A percentile compares a stretch with the other conserved stretches of the same genome.
Evolutionary conservation across 163 green algal genomes (phyloP).

Genomic region (Dunaliella salina): DNA sequence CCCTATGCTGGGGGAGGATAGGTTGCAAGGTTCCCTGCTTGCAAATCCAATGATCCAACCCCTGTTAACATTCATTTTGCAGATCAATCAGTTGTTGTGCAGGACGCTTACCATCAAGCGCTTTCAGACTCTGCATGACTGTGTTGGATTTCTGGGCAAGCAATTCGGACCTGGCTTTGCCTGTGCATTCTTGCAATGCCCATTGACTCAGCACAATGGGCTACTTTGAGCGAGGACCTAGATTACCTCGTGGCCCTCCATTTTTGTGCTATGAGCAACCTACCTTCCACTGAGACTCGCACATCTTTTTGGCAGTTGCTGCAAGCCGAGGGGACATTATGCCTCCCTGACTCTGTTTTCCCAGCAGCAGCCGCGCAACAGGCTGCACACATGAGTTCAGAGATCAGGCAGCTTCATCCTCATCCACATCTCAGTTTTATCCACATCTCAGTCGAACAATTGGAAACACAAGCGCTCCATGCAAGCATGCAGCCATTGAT

Average conservation of each 20-base stretch:
- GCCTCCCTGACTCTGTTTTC: background rate
- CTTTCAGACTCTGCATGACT: too few species aligned
- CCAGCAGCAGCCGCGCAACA: background rate
- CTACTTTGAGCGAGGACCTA: background rate
- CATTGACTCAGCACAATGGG: background rate
- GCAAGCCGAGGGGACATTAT: slow-evolving; percentile 7
- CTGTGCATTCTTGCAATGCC: background rate
- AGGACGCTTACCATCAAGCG: too few species aligned
- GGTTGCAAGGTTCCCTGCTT: background rate
- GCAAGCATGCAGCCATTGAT: slow-evolving; percentile 1
- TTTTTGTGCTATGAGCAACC: background rate
- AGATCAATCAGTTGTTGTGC: background rate
- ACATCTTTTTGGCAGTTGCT: slow-evolving; percentile 34
- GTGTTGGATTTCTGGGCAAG: too few species aligned
- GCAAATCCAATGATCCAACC: background rate
- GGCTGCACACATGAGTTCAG: background rate
- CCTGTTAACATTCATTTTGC: background rate
- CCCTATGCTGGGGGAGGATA: background rate
- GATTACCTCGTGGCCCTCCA: background rate
- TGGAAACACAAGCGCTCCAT: background rate
- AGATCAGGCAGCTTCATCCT: background rate
- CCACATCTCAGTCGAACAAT: too few species aligned
- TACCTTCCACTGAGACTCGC: slow-evolving; percentile 64
- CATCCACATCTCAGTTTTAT: too few species aligned
- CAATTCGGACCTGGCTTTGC: background rate